phyloP scores from a whole-genome alignment of 805 yeast species.

The Wickerhamomyces strasburgensis region DNA sequence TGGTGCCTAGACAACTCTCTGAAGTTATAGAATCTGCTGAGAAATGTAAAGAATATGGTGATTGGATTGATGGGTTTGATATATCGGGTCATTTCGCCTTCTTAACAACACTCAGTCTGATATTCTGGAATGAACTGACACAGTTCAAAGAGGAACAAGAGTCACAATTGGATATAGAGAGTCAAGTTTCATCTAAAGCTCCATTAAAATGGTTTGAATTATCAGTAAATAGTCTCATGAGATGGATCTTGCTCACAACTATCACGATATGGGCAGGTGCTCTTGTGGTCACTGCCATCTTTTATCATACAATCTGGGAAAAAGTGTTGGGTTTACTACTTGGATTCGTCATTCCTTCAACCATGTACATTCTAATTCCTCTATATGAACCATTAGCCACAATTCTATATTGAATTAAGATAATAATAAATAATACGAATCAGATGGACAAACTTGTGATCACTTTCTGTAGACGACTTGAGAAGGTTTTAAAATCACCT shows the following conservation, averaged over 20 bases:
- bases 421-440: no score
- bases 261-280: conserved; percentile 48
- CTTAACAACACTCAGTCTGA: conserved; percentile 36
- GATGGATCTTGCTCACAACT: conserved; percentile 14
- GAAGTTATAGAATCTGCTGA: conserved; percentile 27
- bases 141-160: conserved; percentile 8
- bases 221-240: conserved; percentile 5
- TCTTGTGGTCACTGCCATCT: conserved; percentile 68
- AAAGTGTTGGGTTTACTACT: conserved; percentile 64
- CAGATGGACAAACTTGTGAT: conserved; percentile 15
- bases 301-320: conserved; percentile 77
- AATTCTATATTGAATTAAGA: conserved; percentile 1
- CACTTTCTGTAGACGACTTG: conserved; percentile 14
- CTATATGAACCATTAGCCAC: not conserved
- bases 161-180: conserved; percentile 3
- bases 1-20: conserved; percentile 12
- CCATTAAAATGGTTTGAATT: conserved; percentile 3
- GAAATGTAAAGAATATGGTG: conserved; percentile 29
- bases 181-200: conserved; percentile 1
- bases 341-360: conserved; percentile 49
- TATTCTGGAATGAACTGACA: conserved; percentile 33
- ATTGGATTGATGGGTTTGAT: conserved; percentile 49
- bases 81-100: conserved; percentile 50
- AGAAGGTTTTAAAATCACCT: conserved; percentile 15
- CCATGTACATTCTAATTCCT: conserved; percentile 35